phyloP scores from a whole-genome alignment of 2,329 filamentous ascomycete species.

The Cladophialophora carrionii region DNA sequence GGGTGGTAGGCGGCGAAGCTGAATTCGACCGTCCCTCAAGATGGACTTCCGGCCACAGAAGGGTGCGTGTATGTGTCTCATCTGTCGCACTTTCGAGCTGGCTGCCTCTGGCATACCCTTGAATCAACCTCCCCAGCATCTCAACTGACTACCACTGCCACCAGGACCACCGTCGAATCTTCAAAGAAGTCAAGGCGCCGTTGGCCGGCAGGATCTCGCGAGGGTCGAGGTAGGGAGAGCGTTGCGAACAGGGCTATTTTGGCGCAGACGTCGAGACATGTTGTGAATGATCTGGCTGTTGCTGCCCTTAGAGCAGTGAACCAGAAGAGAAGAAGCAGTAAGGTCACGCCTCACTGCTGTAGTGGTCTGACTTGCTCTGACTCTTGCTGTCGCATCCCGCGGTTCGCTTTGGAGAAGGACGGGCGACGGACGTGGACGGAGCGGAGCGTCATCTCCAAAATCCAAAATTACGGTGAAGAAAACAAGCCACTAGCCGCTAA shows the following conservation, averaged over 20 bases:
- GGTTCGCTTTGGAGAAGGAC: neutral
- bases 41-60: constrained; percentile 53
- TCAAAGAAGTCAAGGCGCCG: neutral
- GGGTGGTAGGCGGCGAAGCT: constrained; percentile 47
- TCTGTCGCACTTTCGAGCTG: constrained; percentile 52
- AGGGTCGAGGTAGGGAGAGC: constrained; percentile 1
- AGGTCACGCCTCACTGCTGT: constrained; percentile 11
- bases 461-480: constrained; percentile 16
- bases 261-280: constrained; percentile 18
- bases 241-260: constrained; percentile 10
- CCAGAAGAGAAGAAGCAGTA: neutral
- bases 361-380: constrained; percentile 1
- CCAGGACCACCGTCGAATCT: neutral
- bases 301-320: neutral
- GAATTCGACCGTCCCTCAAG: constrained; percentile 47
- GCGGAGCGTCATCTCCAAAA: neutral
- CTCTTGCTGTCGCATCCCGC: neutral
- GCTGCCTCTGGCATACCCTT: constrained; percentile 29
- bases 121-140: constrained; percentile 36
- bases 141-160: constrained; percentile 4
- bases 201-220: neutral
- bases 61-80: constrained; percentile 54
- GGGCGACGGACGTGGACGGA: neutral
- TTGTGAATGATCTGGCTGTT: constrained; percentile 8
- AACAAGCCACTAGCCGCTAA: neutral